phyloP scores from a whole-genome alignment of 441 rosid genomes.

The Syzygium malaccense region DNA sequence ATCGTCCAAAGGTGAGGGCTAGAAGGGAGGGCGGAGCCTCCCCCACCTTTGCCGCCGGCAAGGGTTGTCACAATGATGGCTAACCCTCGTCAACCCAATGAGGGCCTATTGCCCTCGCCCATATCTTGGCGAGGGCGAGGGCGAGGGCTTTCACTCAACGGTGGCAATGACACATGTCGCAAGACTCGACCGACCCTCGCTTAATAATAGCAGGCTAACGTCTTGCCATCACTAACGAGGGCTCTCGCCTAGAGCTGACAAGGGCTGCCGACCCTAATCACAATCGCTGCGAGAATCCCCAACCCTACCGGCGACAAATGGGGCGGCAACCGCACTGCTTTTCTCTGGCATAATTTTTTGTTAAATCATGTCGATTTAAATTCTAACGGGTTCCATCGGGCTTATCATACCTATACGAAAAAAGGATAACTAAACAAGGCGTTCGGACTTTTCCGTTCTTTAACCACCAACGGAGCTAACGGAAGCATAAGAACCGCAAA shows the following conservation, averaged over 20 bases:
- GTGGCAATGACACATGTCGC: neutral
- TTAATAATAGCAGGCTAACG: fast-evolving
- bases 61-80: neutral
- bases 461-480: neutral
- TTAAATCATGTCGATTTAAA: neutral
- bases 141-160: neutral
- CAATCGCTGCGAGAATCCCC: fast-evolving
- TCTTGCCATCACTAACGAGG: neutral
- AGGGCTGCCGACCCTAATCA: fast-evolving
- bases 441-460: neutral
- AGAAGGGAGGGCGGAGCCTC: neutral
- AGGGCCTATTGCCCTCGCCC: neutral
- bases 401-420: fast-evolving
- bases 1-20: neutral
- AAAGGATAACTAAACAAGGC: neutral
- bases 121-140: fast-evolving
- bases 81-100: neutral
- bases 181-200: neutral
- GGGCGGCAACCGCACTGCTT: neutral
- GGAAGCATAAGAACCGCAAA: neutral
- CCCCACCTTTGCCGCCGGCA: neutral
- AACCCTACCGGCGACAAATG: neutral
- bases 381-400: fast-evolving
- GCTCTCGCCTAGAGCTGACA: neutral
- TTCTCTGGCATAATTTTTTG: too few relatives aligned